Conservation (phyloP, 768 basidiomycete genomes). For the Boletus eberwhitei region DNA sequence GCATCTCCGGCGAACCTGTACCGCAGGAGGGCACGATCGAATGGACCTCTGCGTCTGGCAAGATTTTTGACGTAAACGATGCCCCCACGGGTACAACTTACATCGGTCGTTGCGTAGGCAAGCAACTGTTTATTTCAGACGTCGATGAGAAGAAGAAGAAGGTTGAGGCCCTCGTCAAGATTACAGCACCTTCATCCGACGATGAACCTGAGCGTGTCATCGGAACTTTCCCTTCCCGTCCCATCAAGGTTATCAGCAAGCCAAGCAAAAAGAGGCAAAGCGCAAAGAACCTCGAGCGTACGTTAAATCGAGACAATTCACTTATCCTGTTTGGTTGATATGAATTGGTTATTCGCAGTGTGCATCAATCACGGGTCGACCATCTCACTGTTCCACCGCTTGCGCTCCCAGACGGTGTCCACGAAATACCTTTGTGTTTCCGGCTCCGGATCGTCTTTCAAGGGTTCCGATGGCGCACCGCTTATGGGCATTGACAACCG, state of each 20-base stretch:
- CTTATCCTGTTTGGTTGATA: conserved; percentile 11
- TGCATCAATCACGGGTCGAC: conserved; percentile 96
- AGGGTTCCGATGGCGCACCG: conserved; percentile 88
- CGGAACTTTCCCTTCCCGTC: conserved; percentile 85
- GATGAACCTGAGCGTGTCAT: conserved; percentile 81
- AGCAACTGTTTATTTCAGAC: conserved; percentile 93
- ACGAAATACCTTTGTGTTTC: conserved; percentile 95
- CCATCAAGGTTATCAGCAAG: conserved; percentile 99
- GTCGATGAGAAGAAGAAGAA: conserved; percentile 95
- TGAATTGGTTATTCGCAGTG: conserved; percentile 45
- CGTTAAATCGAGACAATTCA: conserved; percentile 34
- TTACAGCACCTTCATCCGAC: conserved; percentile 75
- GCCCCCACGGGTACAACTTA: conserved; percentile 82
- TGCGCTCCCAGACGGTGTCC: conserved; percentile 92
- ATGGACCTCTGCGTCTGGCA: conserved; percentile 85
- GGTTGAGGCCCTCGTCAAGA: conserved; percentile 89
- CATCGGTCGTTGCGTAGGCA: conserved; percentile 90
- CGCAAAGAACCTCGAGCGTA: conserved; percentile 89
- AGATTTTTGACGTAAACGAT: conserved; percentile 76
- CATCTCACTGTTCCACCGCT: conserved; percentile 92
- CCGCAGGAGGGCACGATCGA: conserved; percentile 83
- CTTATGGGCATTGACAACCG: conserved; percentile 78
- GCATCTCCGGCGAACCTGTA: conserved; percentile 86
- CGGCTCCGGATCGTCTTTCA: conserved; percentile 89
- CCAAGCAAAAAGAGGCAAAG: conserved; percentile 96